A percentile compares a stretch with the other conserved stretches of the same genome.
These are phyloP conservation scores for Liriodendron chinense DNA, from an alignment of 164 flowering plant genomes.

Conservation along the genomic window DNA sequence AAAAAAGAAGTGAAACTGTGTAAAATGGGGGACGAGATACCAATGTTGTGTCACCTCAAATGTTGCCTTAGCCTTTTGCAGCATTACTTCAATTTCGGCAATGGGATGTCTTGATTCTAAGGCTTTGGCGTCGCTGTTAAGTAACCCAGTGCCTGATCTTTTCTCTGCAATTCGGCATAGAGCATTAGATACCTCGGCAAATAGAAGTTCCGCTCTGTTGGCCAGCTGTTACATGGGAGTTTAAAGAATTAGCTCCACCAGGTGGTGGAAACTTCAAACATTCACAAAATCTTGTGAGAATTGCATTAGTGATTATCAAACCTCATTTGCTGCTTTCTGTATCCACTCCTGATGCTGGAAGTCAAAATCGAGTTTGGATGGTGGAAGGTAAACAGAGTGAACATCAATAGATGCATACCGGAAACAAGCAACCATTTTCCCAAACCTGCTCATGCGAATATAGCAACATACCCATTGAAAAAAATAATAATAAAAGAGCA, in stretches of 20 bases:
- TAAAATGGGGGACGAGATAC: background rate
- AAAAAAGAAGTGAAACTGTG: background rate
- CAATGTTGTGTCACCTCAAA: constrained; percentile 61
- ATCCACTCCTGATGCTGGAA: constrained; percentile 81
- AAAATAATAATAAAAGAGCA: background rate
- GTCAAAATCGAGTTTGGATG: constrained; percentile 70
- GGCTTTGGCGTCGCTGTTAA: constrained; percentile 22
- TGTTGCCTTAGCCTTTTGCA: constrained; percentile 70
- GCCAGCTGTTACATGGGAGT: constrained; percentile 50
- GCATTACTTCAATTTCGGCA: constrained; percentile 56
- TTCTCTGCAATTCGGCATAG: constrained; percentile 55
- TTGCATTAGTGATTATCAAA: background rate
- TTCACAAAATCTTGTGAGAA: background rate
- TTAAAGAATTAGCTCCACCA: constrained; percentile 9
- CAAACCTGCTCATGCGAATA: constrained; percentile 55
- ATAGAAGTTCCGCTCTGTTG: constrained; percentile 62
- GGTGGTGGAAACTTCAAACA: constrained; percentile 1
- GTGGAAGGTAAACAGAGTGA: constrained; percentile 88
- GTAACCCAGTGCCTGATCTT: constrained; percentile 19
- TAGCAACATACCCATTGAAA: background rate
- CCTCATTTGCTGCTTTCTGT: constrained; percentile 75
- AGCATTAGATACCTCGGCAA: constrained; percentile 72
- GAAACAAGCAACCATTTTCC: constrained; percentile 97
- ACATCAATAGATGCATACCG: constrained; percentile 96
- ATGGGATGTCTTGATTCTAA: constrained; percentile 51